Evolutionary conservation across 2,329 filamentous ascomycete species (phyloP), one percentile per base, ranked within the genome.

Genomic region (Fusarium marasasianum): DNA sequence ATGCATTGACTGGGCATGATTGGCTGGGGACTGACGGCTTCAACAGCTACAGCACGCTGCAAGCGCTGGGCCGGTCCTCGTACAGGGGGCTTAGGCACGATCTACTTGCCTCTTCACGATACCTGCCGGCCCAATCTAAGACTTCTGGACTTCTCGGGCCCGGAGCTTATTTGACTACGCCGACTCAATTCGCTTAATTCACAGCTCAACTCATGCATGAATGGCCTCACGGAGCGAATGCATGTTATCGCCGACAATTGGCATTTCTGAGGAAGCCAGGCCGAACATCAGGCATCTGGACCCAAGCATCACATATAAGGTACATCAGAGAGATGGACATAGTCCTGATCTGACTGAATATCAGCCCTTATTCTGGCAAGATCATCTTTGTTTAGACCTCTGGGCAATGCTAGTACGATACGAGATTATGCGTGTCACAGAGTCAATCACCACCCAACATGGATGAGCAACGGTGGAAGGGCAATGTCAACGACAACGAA

Each of bases 41-140:
- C 64, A 75, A 22, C 69, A 70, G 60, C 68, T 76, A 77, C 75
- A 78, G 77, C 65, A 71, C 70, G 61, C 44, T 64, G 72, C 69
- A 74, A 62, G 66, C 70, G 72, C 70, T 69, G 63, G 61, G 48
- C 55, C 37, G 47, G 26, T 68, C 44, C 35, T 41, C 47, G 44
- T 43, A 66, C 53, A 59, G 61, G 63, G 66, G 60, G 18, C 35
- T 53, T 40, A 51, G 44, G 41, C 38, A 53, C 41, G 67, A 47
- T 38, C 57, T 47, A 47, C 54, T 62, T 57, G 63, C 70, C 57
- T 47, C 53, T 63, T 60, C 41, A 60, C 60, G 35, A 63, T 35
- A 53, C 64, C 43, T 54, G 22, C 47, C 31, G 10, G 40, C n/a
- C 65, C 63, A 68, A 64, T 59, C 53, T 54, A 72, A 48, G 44